Base-by-base conservation (phyloP, 495 filamentous ascomycete genomes). In the Aspergillus egyptiacus region DNA sequence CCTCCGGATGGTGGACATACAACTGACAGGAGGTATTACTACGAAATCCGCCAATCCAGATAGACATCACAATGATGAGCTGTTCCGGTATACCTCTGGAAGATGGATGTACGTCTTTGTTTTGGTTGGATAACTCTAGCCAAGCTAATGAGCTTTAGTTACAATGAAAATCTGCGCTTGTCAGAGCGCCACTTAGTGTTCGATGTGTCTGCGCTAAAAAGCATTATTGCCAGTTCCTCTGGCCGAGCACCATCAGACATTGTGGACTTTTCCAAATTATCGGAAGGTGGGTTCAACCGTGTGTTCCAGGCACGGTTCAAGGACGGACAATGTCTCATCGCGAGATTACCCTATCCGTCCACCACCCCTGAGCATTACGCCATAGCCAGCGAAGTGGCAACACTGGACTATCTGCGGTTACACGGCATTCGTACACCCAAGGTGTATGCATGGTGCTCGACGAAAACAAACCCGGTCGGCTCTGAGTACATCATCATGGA, bases 381-480 rank as follows among this genome's bases (percentile, higher is more conserved):
- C 6, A 54, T 61, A 6, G 63, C 63, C 14, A 70, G 67, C 56
- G 67, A 70, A 46, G 65, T 58, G 5, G 67, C 67, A 1, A 70
- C 67, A n/a, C 34, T 70, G 42, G 55, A 56, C 17, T 67, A 61
- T 49, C 59, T 66, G n/a, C 57, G 58, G 7, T 34, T 48, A 5
- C 54, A 58, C 34, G 51, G 58, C 9, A 48, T 66, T 24, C 56
- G 52, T 11, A 58, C 50, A 9, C 59, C 62, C 1, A 35, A 50
- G 25, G 54, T 65, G 3, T 50, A 51, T 48, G 55, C 28, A 15
- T 64, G 49, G 47, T 49, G 44, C 25, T 50, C 56, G 5, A 47
- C 22, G 34, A 25, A 39, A 54, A 22, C 17, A 9, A 65, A 65
- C 36, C 50, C 57, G 4, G 55, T 63, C 37, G 62, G 59, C 18